These are phyloP conservation scores for Yarrowia divulgata DNA, from an alignment of 805 yeast species.

Conservation along the genomic window DNA sequence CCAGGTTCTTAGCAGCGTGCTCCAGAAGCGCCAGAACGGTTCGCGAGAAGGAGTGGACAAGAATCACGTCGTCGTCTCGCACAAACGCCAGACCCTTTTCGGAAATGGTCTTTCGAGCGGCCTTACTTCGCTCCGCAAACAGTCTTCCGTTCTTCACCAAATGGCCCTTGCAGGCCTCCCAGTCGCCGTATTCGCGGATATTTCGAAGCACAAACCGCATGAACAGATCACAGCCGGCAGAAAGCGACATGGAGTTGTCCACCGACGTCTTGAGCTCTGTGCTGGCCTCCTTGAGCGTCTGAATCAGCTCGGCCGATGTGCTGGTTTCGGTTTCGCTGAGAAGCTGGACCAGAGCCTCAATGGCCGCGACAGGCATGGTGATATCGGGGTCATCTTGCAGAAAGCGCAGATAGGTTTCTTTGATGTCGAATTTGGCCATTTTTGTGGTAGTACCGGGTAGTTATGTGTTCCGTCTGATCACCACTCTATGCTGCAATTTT, in stretches of 20 bases:
- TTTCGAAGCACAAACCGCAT: constrained; percentile 91
- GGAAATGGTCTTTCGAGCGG: constrained; percentile 85
- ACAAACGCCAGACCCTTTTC: constrained; percentile 87
- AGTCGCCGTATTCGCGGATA: constrained; percentile 82
- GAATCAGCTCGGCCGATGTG: constrained; percentile 92
- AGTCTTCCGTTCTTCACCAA: constrained; percentile 92
- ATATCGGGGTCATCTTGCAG: constrained; percentile 91
- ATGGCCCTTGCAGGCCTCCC: constrained; percentile 91
- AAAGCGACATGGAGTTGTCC: constrained; percentile 87
- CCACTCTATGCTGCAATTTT: constrained; percentile 1
- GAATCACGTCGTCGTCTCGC: constrained; percentile 86
- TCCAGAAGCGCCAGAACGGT: constrained; percentile 80
- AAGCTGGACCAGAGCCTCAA: constrained; percentile 88
- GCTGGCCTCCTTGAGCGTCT: constrained; percentile 77
- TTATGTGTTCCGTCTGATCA: too few species aligned
- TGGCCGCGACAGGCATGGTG: constrained; percentile 99
- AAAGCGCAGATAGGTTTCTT: constrained; percentile 77
- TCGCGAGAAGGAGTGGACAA: constrained; percentile 91
- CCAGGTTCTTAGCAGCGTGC: constrained; percentile 76
- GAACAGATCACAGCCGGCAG: constrained; percentile 98
- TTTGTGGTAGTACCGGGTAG: not conserved
- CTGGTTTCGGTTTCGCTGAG: constrained; percentile 83
- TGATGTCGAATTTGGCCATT: constrained; percentile 69
- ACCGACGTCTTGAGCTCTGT: constrained; percentile 76
- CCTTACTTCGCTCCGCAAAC: constrained; percentile 90